Base-by-base conservation (phyloP, 257 asterid species). In the Cruciata laevipes region DNA sequence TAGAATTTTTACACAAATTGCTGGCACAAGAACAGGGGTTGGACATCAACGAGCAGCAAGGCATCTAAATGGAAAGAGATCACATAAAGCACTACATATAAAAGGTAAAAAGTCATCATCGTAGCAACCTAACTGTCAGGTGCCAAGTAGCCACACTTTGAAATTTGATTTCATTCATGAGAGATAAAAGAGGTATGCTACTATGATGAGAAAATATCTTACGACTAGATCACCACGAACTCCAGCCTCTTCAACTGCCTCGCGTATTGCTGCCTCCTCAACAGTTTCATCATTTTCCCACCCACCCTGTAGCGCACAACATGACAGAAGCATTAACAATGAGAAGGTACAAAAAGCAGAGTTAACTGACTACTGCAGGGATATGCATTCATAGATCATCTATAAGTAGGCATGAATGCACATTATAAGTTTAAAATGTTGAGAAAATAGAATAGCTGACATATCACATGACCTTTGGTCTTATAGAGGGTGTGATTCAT, bases 241-340 rank as follows among this genome's bases (percentile, higher is more conserved):
- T 74, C 98, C 98, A 77, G 98, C 98, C 80, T 91, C 98, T 74
- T 91, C 96, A 73, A 91, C 65, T 63, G 96, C 98, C 82, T 91
- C 98, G 65, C 98, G 87, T 38, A 79, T 83, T 44, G 96, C 96
- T 61, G 96, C 98, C 80, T 91, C 83, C 79, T 91, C 89, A 69
- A 83, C 91, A 21, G 98, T 91, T 82, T 91, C 98, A 68, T 91
- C 98, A 63, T 91, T 91, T 82, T 91, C 98, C 98, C 98, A 91
- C 35, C 98, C 98, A 71, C 98, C 98, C 96, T 91, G 61, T 65
- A 70, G 58, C 16, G 58, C 53, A 33, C 44, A 65, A 62, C 51
- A 55, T 49, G 66, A 61, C 35, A 61, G 30, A 31, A 9, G 27
- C 23, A 56, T 53, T 1, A 37, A 69, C 64, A 66, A 52, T 33